Percentiles rank a stretch among this genome's conserved stretches.
Conservation (phyloP, 2,329 filamentous ascomycete genomes). For the Microcyclospora pomicola region DNA sequence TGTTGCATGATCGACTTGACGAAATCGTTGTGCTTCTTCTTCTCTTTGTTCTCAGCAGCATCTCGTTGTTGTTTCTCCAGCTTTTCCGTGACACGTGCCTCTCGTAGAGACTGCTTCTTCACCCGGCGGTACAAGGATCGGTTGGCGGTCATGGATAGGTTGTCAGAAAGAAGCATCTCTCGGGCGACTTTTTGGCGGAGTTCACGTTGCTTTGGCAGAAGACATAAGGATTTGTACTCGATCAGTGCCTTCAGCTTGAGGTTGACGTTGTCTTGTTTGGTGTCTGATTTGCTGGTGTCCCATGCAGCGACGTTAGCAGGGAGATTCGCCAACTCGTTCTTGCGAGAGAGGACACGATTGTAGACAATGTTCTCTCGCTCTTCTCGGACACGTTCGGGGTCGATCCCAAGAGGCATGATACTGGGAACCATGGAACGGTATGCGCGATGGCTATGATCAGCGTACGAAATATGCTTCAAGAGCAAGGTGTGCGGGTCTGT, state of each 20-base stretch:
- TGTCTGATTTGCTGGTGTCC: conserved; percentile 60
- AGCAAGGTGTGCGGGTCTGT: conserved; percentile 55
- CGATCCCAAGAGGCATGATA: conserved; percentile 76
- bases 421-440: conserved; percentile 72
- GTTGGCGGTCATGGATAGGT: conserved; percentile 93
- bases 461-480: conserved; percentile 55
- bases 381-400: conserved; percentile 71
- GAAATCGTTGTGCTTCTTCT: conserved; percentile 93
- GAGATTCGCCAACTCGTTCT: conserved; percentile 67
- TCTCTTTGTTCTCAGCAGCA: conserved; percentile 87
- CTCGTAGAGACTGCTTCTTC: conserved; percentile 93
- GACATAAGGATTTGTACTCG: conserved; percentile 79
- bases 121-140: conserved; percentile 77
- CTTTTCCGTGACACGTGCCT: conserved; percentile 95
- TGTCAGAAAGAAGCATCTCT: conserved; percentile 91
- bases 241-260: conserved; percentile 84
- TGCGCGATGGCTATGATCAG: conserved; percentile 61
- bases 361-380: conserved; percentile 80
- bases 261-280: conserved; percentile 59
- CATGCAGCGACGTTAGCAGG: conserved; percentile 78
- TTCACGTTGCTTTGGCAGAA: conserved; percentile 78
- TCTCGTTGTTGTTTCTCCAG: conserved; percentile 98
- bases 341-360: conserved; percentile 76
- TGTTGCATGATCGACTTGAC: conserved; percentile 76
- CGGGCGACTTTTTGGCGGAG: conserved; percentile 77